Percentiles rank a stretch among this genome's conserved stretches.
These are phyloP conservation scores for Diutina catenulata DNA, from an alignment of 1,139 yeast genomes.

Conservation along the genomic window DNA sequence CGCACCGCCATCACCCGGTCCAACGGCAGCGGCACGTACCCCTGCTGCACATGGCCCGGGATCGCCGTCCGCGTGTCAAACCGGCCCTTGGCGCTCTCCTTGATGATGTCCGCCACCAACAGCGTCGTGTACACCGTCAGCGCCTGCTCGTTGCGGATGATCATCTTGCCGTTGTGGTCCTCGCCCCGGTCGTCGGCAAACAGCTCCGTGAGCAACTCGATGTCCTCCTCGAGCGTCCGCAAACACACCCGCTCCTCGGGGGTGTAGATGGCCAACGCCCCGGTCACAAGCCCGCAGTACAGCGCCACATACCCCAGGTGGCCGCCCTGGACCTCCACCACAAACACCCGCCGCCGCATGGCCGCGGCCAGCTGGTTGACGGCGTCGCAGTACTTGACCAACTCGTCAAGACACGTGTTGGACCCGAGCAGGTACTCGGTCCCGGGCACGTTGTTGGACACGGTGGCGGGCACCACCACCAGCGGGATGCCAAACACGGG, in stretches of 20 bases:
- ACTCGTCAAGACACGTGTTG: slow-evolving; percentile 86
- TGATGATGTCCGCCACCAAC: slow-evolving; percentile 56
- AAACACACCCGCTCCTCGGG: slow-evolving; percentile 81
- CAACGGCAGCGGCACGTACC: slow-evolving; percentile 67
- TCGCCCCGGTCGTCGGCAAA: slow-evolving; percentile 72
- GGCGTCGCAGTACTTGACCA: slow-evolving; percentile 88
- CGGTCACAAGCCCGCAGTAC: slow-evolving; percentile 77
- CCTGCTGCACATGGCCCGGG: slow-evolving; percentile 82
- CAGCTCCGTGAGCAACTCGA: slow-evolving; percentile 53
- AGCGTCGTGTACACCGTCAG: slow-evolving; percentile 57
- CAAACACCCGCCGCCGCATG: slow-evolving; percentile 87
- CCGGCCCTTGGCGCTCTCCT: slow-evolving; percentile 52
- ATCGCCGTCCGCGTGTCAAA: slow-evolving; percentile 69
- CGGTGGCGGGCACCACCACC: slow-evolving; percentile 89
- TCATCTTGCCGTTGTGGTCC: slow-evolving; percentile 65
- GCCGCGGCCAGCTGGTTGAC: slow-evolving; percentile 93
- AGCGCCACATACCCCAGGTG: slow-evolving; percentile 91
- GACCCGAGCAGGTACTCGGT: slow-evolving; percentile 90
- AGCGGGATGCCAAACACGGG: slow-evolving; percentile 92
- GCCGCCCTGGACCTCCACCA: slow-evolving; percentile 97
- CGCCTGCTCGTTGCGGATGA: slow-evolving; percentile 59
- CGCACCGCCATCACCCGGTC: slow-evolving; percentile 65
- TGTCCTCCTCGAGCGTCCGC: slow-evolving; percentile 64
- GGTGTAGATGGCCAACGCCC: slow-evolving; percentile 86
- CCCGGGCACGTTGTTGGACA: slow-evolving; percentile 97